Conservation (phyloP, 2,329 filamentous ascomycete species). For the Colletotrichum sp. region DNA sequence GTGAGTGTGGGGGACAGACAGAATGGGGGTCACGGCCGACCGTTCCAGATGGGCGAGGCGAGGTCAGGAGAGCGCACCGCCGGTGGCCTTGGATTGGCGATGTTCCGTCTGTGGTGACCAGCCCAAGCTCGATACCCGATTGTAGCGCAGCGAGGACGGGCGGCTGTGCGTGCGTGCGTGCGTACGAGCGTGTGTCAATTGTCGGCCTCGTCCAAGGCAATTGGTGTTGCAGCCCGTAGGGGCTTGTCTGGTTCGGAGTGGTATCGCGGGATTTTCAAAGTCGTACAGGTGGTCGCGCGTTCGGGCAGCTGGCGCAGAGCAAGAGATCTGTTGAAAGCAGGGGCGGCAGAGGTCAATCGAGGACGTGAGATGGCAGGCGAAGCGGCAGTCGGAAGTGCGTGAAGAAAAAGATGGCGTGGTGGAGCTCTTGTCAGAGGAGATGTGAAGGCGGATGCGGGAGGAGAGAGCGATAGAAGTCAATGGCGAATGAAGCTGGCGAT, state of each 20-base stretch:
- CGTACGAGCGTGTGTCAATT: background rate
- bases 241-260: background rate
- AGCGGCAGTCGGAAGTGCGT: background rate
- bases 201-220: background rate
- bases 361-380: background rate
- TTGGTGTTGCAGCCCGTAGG: background rate
- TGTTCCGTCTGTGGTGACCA: conserved; percentile 3
- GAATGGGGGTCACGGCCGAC: background rate
- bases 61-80: background rate
- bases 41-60: background rate
- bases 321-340: background rate
- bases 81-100: background rate
- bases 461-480: background rate
- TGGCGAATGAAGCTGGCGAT: background rate
- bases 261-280: background rate
- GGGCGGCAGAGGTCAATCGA: background rate
- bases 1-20: background rate
- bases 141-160: background rate
- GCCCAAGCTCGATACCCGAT: background rate
- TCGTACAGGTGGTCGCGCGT: background rate
- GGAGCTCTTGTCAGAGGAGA: background rate
- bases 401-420: background rate
- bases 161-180: background rate
- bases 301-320: background rate
- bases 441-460: background rate